Evolutionary conservation across 805 yeast genomes (phyloP).

Genomic region (Metschnikowia reukaufii): DNA sequence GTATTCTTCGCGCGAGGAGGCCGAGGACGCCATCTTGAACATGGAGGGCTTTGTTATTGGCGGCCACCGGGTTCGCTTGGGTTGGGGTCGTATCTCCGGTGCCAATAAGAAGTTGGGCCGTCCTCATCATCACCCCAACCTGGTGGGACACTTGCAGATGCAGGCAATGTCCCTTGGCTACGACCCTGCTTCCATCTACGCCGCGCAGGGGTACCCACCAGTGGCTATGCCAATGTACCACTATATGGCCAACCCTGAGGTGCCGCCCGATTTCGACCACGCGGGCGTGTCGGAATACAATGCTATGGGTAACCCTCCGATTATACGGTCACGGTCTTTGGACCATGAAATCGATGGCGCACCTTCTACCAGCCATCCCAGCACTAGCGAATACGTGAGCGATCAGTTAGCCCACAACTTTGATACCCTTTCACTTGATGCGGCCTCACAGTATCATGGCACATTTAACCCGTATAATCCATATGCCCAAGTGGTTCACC

Average conservation of each 20-base stretch:
- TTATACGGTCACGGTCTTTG: slow-evolving; percentile 6
- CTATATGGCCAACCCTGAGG: slow-evolving; percentile 8
- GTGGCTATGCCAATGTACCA: slow-evolving; percentile 14
- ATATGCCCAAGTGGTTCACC: not conserved
- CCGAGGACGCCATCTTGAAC: slow-evolving; percentile 79
- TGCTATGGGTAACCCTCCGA: not conserved
- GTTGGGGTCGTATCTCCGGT: slow-evolving; percentile 70
- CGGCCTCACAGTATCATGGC: slow-evolving; percentile 2
- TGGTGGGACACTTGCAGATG: slow-evolving; percentile 34
- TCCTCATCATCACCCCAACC: slow-evolving; percentile 29
- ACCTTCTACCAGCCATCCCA: not conserved
- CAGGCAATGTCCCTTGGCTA: slow-evolving; percentile 41
- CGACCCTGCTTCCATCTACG: slow-evolving; percentile 36
- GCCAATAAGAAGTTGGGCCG: slow-evolving; percentile 5
- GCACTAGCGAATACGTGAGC: not conserved
- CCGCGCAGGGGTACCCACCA: slow-evolving; percentile 14
- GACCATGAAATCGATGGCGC: slow-evolving; percentile 3
- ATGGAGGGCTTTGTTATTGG: slow-evolving; percentile 92
- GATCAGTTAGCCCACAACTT: slow-evolving; percentile 8
- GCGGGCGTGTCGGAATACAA: not conserved
- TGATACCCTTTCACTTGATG: slow-evolving; percentile 7
- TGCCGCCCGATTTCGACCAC: slow-evolving; percentile 1
- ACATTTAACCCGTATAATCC: not conserved
- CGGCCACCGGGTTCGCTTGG: slow-evolving; percentile 74
- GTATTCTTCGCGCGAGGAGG: slow-evolving; percentile 71